These are phyloP conservation scores for Phytophthora pistaciae DNA, from an alignment of 352 stramenopile species.

Conservation along the genomic window DNA sequence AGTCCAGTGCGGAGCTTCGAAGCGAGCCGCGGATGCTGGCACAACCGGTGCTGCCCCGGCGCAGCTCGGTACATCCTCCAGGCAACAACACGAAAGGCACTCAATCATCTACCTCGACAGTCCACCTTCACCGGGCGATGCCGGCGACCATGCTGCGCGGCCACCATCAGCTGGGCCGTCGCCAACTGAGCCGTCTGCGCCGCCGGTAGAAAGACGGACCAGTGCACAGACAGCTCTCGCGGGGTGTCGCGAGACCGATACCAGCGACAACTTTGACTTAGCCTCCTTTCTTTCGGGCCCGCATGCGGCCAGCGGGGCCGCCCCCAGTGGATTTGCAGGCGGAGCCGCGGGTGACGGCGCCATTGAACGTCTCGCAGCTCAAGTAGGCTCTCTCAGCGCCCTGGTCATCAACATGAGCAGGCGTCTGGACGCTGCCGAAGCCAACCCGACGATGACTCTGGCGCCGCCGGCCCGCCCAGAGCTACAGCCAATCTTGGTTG, in stretches of 20 bases:
- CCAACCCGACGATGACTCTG: background rate
- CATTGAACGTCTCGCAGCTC: background rate
- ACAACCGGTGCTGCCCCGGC: too few species aligned
- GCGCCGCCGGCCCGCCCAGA: too few species aligned
- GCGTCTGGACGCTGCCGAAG: background rate
- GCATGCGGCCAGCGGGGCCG: too few species aligned
- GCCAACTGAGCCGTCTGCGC: too few species aligned
- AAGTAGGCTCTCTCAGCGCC: background rate
- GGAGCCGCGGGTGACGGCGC: background rate
- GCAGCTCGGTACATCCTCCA: too few species aligned
- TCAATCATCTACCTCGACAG: background rate
- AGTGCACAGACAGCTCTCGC: background rate
- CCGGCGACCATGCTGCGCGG: too few species aligned
- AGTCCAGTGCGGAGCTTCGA: background rate
- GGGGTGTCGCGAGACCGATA: background rate
- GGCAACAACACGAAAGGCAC: background rate
- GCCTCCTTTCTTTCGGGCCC: background rate
- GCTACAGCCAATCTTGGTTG: too few species aligned
- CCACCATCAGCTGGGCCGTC: too few species aligned
- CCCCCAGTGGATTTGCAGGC: too few species aligned
- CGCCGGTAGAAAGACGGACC: background rate
- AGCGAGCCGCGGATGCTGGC: background rate
- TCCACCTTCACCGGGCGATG: background rate
- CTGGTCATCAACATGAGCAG: background rate
- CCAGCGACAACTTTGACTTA: background rate